phyloP scores from a whole-genome alignment of 1,284 basidiomycete genomes.

The Neonothopanus nambi region DNA sequence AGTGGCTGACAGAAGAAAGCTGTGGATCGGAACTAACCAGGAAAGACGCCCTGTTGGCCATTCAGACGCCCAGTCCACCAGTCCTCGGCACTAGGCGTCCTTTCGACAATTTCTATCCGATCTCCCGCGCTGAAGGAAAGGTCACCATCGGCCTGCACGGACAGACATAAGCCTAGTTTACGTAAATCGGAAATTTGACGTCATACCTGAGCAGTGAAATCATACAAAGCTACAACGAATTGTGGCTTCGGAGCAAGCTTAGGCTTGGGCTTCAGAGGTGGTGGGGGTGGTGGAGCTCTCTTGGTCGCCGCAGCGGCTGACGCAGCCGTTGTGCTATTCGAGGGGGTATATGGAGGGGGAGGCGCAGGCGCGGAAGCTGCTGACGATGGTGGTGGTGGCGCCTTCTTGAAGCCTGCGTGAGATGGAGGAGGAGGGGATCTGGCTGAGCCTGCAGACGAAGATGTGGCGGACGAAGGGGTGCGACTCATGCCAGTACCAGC shows the following conservation, averaged over 20 bases:
- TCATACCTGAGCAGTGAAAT: conserved; percentile 82
- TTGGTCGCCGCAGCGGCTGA: conserved; percentile 55
- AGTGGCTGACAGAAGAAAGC: background rate
- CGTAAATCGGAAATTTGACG: conserved; percentile 14
- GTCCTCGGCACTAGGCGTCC: conserved; percentile 84
- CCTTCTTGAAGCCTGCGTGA: conserved; percentile 48
- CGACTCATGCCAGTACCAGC: conserved; percentile 27
- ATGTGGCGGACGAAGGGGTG: conserved; percentile 43
- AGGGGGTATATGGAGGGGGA: conserved; percentile 59
- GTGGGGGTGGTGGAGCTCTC: conserved; percentile 86
- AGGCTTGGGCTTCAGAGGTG: conserved; percentile 85
- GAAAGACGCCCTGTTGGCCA: conserved; percentile 90
- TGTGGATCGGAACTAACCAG: conserved; percentile 62
- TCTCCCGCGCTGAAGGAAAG: conserved; percentile 92
- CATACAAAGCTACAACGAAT: conserved; percentile 93
- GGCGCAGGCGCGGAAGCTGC: conserved; percentile 33
- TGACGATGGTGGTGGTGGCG: conserved; percentile 43
- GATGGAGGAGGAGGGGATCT: conserved; percentile 39
- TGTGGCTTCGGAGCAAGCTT: conserved; percentile 57
- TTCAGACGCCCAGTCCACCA: conserved; percentile 97
- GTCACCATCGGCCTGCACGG: conserved; percentile 84
- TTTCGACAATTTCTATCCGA: conserved; percentile 88
- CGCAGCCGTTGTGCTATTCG: conserved; percentile 31
- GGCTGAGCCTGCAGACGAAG: conserved; percentile 40
- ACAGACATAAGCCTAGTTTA: conserved; percentile 8